These are phyloP conservation scores for Geotrichum candidum DNA, from an alignment of 1,139 yeast genomes.

Conservation along the genomic window DNA sequence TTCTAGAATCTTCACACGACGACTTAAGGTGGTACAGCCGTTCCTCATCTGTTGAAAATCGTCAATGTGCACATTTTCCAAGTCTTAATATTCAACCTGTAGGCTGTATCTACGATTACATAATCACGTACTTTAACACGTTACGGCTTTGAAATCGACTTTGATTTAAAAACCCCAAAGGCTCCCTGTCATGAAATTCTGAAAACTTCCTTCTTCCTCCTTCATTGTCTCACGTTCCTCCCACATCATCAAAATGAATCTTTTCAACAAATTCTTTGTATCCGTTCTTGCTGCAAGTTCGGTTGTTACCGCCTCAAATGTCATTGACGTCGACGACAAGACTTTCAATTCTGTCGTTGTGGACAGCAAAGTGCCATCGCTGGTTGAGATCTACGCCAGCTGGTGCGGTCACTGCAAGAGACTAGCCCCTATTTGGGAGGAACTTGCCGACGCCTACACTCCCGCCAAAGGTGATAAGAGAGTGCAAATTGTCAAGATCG, in stretches of 20 bases:
- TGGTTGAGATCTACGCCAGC: constrained; percentile 71
- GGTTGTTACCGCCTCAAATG: constrained; percentile 27
- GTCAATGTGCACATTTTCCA: background rate
- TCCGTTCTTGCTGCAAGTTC: constrained; percentile 11
- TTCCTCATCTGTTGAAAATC: no score
- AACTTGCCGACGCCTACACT: constrained; percentile 49
- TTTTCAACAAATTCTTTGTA: constrained; percentile 1
- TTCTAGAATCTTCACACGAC: no score
- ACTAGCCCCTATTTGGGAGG: constrained; percentile 60
- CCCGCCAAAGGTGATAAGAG: constrained; percentile 31
- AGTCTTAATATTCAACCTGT: background rate
- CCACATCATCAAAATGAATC: constrained; percentile 2
- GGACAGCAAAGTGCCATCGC: constrained; percentile 53
- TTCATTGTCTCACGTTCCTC: background rate
- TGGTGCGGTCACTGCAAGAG: constrained; percentile 82
- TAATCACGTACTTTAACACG: constrained; percentile 1
- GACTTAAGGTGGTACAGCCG: no score
- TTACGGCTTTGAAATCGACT: background rate
- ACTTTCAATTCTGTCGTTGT: constrained; percentile 52
- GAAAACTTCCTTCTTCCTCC: background rate
- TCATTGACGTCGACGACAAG: constrained; percentile 42
- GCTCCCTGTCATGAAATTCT: background rate
- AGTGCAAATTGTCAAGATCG: constrained; percentile 47
- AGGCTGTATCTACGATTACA: background rate
- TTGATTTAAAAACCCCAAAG: background rate